phyloP scores from a whole-genome alignment of 352 stramenopile species.

The Phytophthora melonis region DNA sequence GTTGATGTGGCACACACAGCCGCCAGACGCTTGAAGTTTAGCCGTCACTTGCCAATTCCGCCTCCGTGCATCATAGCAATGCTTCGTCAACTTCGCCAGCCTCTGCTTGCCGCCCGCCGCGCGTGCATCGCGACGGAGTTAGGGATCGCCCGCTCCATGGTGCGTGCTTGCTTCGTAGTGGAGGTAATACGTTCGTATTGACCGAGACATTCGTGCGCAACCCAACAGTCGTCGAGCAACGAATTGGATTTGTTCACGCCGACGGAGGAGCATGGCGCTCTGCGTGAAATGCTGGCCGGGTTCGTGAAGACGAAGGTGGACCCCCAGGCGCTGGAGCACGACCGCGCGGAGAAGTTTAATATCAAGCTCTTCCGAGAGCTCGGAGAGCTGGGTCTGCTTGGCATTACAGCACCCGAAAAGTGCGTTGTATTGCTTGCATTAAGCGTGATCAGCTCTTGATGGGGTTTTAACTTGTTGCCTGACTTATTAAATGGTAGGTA shows the following conservation, averaged over 20 bases:
- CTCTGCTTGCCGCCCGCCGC: slow-evolving; percentile 25
- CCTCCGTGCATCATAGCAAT: slow-evolving; percentile 19
- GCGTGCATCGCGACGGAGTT: slow-evolving; percentile 17
- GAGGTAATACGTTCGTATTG: slow-evolving; percentile 2
- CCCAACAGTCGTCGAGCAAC: slow-evolving; percentile 29
- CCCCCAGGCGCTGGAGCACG: slow-evolving; percentile 96
- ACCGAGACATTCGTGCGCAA: slow-evolving; percentile 6
- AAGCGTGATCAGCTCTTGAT: background rate
- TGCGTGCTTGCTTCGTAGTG: slow-evolving; percentile 16
- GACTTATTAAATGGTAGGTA: slow-evolving; percentile 59
- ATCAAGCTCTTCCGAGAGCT: slow-evolving; percentile 95
- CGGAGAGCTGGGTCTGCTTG: slow-evolving; percentile 95
- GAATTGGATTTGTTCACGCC: slow-evolving; percentile 87
- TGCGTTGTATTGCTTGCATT: slow-evolving; percentile 42
- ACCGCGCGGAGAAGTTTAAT: slow-evolving; percentile 98
- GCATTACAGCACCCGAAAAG: slow-evolving; percentile 96
- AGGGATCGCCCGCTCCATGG: slow-evolving; percentile 27
- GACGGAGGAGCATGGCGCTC: slow-evolving; percentile 88
- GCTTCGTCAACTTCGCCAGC: slow-evolving; percentile 41
- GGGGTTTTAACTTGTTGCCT: background rate
- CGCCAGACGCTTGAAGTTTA: slow-evolving; percentile 39
- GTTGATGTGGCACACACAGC: slow-evolving; percentile 34
- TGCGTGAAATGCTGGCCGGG: slow-evolving; percentile 94
- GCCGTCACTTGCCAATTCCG: slow-evolving; percentile 19
- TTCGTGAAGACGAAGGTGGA: slow-evolving; percentile 98